Evolutionary conservation across 768 basidiomycete genomes (phyloP).

Genomic region (Candolleomyces efflorescens): DNA sequence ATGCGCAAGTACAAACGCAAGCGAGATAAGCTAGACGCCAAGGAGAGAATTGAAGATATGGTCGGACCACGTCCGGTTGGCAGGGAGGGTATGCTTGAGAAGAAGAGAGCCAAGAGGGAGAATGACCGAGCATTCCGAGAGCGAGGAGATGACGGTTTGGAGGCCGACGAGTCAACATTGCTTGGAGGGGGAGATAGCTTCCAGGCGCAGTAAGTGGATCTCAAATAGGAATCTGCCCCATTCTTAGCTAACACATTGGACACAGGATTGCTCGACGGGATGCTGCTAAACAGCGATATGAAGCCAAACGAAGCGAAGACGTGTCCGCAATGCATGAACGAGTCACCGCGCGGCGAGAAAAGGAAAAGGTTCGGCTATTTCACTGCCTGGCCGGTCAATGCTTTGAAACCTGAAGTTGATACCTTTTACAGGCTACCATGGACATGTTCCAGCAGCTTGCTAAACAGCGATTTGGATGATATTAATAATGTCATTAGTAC

Average conservation of each 20-base stretch:
- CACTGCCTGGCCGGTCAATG: not conserved
- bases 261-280: constrained; percentile 63
- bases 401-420: constrained; percentile 4
- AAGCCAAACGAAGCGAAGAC: constrained; percentile 54
- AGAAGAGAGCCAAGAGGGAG: constrained; percentile 73
- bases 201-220: constrained; percentile 56
- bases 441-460: constrained; percentile 94
- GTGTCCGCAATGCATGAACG: constrained; percentile 56
- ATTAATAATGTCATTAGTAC: not conserved
- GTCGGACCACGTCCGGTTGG: constrained; percentile 81
- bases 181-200: constrained; percentile 86
- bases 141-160: constrained; percentile 72
- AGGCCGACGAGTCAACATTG: constrained; percentile 73
- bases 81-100: constrained; percentile 81
- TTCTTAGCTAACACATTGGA: constrained; percentile 4
- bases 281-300: constrained; percentile 58
- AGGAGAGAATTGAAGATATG: constrained; percentile 70
- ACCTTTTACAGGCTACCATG: constrained; percentile 65
- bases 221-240: not conserved
- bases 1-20: constrained; percentile 62
- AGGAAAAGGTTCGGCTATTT: constrained; percentile 51
- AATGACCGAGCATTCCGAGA: constrained; percentile 69
- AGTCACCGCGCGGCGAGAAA: constrained; percentile 58
- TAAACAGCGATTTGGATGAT: constrained; percentile 79
- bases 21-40: constrained; percentile 58